phyloP scores from a whole-genome alignment of 352 stramenopile species.

The Pythium rishiriense region DNA sequence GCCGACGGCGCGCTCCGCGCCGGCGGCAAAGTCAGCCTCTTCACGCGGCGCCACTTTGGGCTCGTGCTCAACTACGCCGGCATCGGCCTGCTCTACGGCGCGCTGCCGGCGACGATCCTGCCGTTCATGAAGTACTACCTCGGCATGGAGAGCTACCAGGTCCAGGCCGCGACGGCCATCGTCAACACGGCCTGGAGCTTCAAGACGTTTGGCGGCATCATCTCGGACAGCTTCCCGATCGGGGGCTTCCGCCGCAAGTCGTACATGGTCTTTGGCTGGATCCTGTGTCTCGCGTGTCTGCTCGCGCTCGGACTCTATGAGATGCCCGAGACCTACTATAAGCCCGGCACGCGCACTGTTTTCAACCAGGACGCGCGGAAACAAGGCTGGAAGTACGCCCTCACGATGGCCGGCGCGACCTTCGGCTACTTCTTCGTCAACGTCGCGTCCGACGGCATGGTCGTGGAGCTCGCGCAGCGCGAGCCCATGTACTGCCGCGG shows the following conservation, averaged over 20 bases:
- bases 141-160: conserved; percentile 62
- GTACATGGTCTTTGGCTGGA: conserved; percentile 68
- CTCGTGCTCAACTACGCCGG: conserved; percentile 70
- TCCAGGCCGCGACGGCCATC: conserved; percentile 44
- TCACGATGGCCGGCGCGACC: conserved; percentile 77
- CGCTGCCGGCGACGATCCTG: conserved; percentile 51
- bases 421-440: conserved; percentile 88
- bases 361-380: conserved; percentile 29
- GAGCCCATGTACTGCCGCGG: conserved; percentile 56
- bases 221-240: conserved; percentile 67
- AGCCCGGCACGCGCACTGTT: conserved; percentile 8
- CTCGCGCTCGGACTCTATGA: conserved; percentile 33
- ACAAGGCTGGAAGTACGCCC: conserved; percentile 56
- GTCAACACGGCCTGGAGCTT: conserved; percentile 69
- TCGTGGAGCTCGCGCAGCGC: conserved; percentile 71
- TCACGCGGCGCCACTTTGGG: conserved; percentile 45
- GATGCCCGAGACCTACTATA: conserved; percentile 32
- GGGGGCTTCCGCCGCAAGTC: conserved; percentile 62
- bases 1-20: conserved; percentile 58
- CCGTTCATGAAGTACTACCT: conserved; percentile 67
- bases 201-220: conserved; percentile 60
- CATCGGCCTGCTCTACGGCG: conserved; percentile 70
- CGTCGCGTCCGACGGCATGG: conserved; percentile 77
- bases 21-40: conserved; percentile 51
- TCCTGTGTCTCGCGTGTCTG: conserved; percentile 40